phyloP scores from a whole-genome alignment of 306 rosid genomes.

The Inga leiocalycina region DNA sequence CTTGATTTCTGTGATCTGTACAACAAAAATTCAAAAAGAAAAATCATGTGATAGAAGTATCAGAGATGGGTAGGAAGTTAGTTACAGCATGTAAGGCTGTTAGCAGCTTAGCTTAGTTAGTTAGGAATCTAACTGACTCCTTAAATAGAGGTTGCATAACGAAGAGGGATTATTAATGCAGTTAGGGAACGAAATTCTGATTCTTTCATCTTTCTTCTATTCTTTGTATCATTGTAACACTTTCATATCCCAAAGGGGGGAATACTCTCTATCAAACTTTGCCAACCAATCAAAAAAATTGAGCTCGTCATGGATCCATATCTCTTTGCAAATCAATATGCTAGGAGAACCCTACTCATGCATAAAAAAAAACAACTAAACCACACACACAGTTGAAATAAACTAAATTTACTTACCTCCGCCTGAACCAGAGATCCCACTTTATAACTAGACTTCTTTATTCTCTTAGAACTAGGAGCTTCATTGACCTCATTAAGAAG shows the following conservation, averaged over 20 bases:
- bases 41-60: background rate
- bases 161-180: background rate
- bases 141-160: background rate
- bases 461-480: constrained; percentile 73
- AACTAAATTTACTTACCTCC: constrained; percentile 60
- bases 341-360: constrained; percentile 9
- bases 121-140: background rate
- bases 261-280: background rate
- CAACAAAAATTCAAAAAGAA: constrained; percentile 25
- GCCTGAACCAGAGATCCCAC: constrained; percentile 92
- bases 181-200: background rate
- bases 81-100: background rate
- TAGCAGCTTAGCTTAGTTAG: background rate
- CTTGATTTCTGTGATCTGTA: constrained; percentile 81
- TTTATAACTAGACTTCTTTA: constrained; percentile 64
- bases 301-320: constrained; percentile 12
- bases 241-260: background rate
- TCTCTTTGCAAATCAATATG: background rate
- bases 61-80: background rate
- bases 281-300: constrained; percentile 17
- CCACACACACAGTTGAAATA: background rate
- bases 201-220: background rate
- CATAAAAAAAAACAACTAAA: background rate
- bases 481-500: constrained; percentile 60
- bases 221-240: background rate